Evolutionary conservation across 495 filamentous ascomycete species (phyloP), one percentile per base, ranked within the genome.

Genomic region (Daldinia grandis): DNA sequence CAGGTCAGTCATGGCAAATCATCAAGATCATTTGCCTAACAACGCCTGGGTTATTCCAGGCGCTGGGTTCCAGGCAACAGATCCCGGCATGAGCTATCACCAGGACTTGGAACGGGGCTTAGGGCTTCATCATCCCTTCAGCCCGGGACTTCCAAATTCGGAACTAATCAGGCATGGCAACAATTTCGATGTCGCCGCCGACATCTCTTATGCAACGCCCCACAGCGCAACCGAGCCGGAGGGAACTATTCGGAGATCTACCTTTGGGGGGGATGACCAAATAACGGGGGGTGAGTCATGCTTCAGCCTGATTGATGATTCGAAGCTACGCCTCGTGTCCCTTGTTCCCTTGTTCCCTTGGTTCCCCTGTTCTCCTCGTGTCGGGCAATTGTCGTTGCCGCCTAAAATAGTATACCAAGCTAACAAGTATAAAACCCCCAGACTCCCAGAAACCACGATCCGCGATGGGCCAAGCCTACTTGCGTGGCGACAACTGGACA

Each of bases 281-380:
- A 7, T 0, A 33, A 19, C 19, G 9, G 15, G 21, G 19, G 40
- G 68, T 71, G 68, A 71, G 68, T 71, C 68, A 71, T 35, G 68
- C 68, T 66, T 66, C 62, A 71, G 68, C 68, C 63, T 72, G 53
- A 53, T 42, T 24, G 47, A 55, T 57, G 35, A 51, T 51, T 60
- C 15, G 44, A 30, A 58, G 56, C 69, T 60, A 60, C 49, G 69
- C 69, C 64, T 68, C 64, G 38, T 30, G 47, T 30, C 54, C n/a
- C n/a, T n/a, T n/a, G n/a, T n/a, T n/a, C n/a, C n/a, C n/a, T n/a
- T n/a, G n/a, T n/a, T n/a, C n/a, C n/a, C n/a, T n/a, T n/a, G n/a
- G n/a, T n/a, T n/a, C n/a, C n/a, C n/a, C n/a, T n/a, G n/a, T n/a
- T n/a, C n/a, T n/a, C 69, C 64, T 68, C 64, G 38, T 30, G 47